Conservation (phyloP, 306 rosid species). For the Benincasa hispida region DNA sequence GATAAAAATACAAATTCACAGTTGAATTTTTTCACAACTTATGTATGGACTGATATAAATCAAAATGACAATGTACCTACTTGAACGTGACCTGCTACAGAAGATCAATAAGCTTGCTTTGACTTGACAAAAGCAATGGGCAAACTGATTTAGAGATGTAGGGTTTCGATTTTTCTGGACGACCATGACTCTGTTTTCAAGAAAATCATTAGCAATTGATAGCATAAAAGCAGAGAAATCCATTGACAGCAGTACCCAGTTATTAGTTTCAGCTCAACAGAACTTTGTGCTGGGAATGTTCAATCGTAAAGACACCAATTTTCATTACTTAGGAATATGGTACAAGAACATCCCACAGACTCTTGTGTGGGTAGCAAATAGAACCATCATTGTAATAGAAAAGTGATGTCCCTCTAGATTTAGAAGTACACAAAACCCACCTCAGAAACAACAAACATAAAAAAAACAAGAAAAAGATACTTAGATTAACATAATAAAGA, state of each 20-base stretch:
- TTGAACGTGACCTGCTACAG: no score
- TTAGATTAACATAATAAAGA: no score
- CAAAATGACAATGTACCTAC: no score
- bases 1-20: background rate
- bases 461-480: no score
- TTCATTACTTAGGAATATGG: constrained; percentile 36
- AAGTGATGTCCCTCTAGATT: no score
- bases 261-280: constrained; percentile 25
- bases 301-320: constrained; percentile 15
- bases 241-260: constrained; percentile 19
- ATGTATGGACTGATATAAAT: background rate
- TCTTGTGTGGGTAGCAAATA: constrained; percentile 40
- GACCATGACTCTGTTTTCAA: constrained; percentile 12
- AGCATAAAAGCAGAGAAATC: constrained; percentile 21
- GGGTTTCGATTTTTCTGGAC: constrained; percentile 10
- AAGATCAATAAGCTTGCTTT: background rate
- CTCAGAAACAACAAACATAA: no score
- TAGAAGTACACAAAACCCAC: no score
- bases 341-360: constrained; percentile 18
- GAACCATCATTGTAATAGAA: no score
- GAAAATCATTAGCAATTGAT: constrained; percentile 12
- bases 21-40: background rate
- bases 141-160: background rate
- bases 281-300: constrained; percentile 39
- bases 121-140: background rate